These are phyloP conservation scores for Pichia ethanolica DNA, from an alignment of 805 yeast genomes.

Conservation along the genomic window DNA sequence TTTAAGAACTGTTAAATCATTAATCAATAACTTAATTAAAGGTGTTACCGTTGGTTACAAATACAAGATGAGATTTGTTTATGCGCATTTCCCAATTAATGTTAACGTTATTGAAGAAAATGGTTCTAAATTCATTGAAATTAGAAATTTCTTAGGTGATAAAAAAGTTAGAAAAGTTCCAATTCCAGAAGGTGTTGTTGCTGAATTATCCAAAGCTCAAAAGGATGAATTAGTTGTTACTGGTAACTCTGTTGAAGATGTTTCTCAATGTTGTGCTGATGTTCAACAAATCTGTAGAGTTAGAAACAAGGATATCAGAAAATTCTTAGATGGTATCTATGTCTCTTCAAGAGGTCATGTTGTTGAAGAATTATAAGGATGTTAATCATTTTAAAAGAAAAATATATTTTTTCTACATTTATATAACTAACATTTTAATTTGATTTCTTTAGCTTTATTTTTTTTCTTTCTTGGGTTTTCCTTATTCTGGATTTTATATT, in stretches of 20 bases:
- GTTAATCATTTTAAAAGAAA: too few species aligned
- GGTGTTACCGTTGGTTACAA: conserved; percentile 99
- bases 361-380: conserved; percentile 37
- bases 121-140: conserved; percentile 71
- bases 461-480: too few species aligned
- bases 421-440: too few species aligned
- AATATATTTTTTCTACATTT: too few species aligned
- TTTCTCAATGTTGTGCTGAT: conserved; percentile 97
- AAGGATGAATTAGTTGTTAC: conserved; percentile 91
- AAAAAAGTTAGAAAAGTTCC: conserved; percentile 88
- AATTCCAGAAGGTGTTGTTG: conserved; percentile 83
- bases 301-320: conserved; percentile 99
- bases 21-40: conserved; percentile 86
- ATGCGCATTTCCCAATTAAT: conserved; percentile 99
- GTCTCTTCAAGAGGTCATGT: conserved; percentile 93
- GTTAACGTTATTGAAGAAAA: conserved; percentile 84
- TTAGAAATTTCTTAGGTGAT: conserved; percentile 99
- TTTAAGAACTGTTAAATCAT: conserved; percentile 95
- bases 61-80: conserved; percentile 99
- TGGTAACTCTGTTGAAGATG: conserved; percentile 96
- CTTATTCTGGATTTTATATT: not conserved
- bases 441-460: too few species aligned
- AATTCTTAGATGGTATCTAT: conserved; percentile 99
- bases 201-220: conserved; percentile 71
- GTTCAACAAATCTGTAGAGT: conserved; percentile 97